These are phyloP conservation scores for Diaporthe ampelina DNA, from an alignment of 2,329 filamentous ascomycete species.

Conservation along the genomic window DNA sequence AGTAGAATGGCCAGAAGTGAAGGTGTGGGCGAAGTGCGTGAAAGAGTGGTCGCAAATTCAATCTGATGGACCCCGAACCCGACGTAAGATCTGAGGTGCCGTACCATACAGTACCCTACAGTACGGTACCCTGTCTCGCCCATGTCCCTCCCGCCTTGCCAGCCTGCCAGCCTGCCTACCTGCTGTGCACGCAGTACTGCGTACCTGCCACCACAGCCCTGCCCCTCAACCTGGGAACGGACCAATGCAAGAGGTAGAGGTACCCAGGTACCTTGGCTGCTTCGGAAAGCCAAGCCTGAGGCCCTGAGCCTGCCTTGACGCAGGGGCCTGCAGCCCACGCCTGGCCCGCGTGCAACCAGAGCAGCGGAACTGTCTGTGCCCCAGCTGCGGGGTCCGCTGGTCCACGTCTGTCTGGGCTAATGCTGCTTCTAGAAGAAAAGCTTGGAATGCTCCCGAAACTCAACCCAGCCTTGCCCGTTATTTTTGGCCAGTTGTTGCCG, in stretches of 20 bases:
- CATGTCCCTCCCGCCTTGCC: background rate
- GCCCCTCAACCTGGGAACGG: slow-evolving; percentile 8
- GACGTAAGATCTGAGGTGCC: slow-evolving; percentile 8
- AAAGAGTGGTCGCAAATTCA: slow-evolving; percentile 22
- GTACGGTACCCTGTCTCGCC: background rate
- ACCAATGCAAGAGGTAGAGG: background rate
- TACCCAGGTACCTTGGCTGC: slow-evolving; percentile 1
- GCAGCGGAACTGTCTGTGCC: slow-evolving; percentile 30
- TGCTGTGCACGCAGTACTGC: background rate
- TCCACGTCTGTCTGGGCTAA: background rate
- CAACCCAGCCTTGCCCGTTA: background rate
- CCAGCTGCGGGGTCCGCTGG: slow-evolving; percentile 1
- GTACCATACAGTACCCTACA: background rate
- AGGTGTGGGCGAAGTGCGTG: background rate
- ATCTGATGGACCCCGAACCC: slow-evolving; percentile 32
- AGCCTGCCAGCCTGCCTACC: background rate
- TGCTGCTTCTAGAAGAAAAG: slow-evolving; percentile 30
- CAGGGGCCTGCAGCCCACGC: slow-evolving; percentile 25
- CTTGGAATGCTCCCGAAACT: slow-evolving; percentile 30
- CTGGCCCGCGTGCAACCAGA: slow-evolving; percentile 22
- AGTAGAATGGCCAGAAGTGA: slow-evolving; percentile 4
- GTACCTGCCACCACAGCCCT: slow-evolving; percentile 25
- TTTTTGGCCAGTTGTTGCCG: background rate
- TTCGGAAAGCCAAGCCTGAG: slow-evolving; percentile 1
- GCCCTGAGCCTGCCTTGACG: slow-evolving; percentile 21